These are phyloP conservation scores for Metschnikowia bowlesiae DNA, from an alignment of 805 yeast genomes.

Conservation along the genomic window DNA sequence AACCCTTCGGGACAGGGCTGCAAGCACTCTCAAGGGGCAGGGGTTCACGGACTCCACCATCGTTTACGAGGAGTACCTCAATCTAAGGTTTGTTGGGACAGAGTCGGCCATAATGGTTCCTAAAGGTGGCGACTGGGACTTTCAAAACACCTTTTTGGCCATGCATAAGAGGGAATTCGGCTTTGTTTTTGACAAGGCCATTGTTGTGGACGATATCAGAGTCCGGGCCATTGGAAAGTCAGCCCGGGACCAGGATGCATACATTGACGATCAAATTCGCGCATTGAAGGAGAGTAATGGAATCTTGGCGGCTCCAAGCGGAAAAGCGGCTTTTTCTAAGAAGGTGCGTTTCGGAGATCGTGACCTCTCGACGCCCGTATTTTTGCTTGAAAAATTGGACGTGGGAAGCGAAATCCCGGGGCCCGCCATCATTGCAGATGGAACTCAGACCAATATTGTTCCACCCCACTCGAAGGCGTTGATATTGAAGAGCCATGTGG, in stretches of 20 bases:
- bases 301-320: background rate
- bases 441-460: slow-evolving; percentile 17
- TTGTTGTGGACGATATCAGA: slow-evolving; percentile 20
- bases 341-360: slow-evolving; percentile 10
- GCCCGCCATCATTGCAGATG: slow-evolving; percentile 19
- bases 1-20: slow-evolving; percentile 6
- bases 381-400: slow-evolving; percentile 11
- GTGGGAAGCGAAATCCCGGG: slow-evolving; percentile 13
- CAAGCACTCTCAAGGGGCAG: slow-evolving; percentile 8
- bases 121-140: slow-evolving; percentile 14
- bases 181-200: slow-evolving; percentile 14
- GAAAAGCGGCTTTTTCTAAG: slow-evolving; percentile 7
- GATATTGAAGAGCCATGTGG: slow-evolving; percentile 16
- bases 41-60: slow-evolving; percentile 10
- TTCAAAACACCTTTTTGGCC: slow-evolving; percentile 9
- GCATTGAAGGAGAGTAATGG: slow-evolving; percentile 1
- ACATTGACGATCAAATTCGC: slow-evolving; percentile 13
- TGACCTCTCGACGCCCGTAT: slow-evolving; percentile 12
- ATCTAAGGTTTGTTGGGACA: slow-evolving; percentile 16
- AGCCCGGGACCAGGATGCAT: slow-evolving; percentile 6
- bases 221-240: slow-evolving; percentile 17
- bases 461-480: slow-evolving; percentile 15
- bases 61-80: slow-evolving; percentile 15
- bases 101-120: slow-evolving; percentile 17
- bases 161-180: slow-evolving; percentile 18